phyloP scores from a whole-genome alignment of 2,329 filamentous ascomycete genomes.

The Aurifilum marmelostoma region DNA sequence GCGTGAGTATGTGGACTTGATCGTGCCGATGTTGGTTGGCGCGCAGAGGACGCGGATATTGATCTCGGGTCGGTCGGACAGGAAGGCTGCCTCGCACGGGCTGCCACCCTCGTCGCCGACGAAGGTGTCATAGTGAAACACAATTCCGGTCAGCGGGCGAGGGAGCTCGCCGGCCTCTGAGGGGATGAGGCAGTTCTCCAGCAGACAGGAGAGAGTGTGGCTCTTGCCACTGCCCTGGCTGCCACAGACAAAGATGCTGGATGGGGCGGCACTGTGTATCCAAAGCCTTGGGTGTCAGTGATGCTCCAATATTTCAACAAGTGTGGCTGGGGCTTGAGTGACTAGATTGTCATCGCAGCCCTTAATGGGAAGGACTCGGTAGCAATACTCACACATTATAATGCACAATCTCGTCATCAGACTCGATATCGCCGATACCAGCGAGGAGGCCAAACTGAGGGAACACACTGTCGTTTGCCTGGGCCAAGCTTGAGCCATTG shows the following conservation, averaged over 20 bases:
- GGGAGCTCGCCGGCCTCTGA: conserved; percentile 50
- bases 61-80: conserved; percentile 49
- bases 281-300: not conserved
- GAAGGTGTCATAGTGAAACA: conserved; percentile 68
- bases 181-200: conserved; percentile 60
- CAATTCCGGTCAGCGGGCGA: conserved; percentile 59
- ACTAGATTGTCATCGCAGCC: no score
- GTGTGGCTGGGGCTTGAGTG: not conserved
- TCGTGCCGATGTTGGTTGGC: conserved; percentile 52
- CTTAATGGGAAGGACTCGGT: no score
- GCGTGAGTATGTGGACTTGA: conserved; percentile 45
- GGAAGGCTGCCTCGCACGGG: conserved; percentile 63
- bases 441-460: conserved; percentile 39
- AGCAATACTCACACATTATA: conserved; percentile 43
- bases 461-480: conserved; percentile 29
- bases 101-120: conserved; percentile 50
- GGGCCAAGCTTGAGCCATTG: conserved; percentile 23
- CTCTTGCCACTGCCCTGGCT: conserved; percentile 68
- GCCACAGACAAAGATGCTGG: conserved; percentile 66
- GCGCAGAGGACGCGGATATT: conserved; percentile 58
- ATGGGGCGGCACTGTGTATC: conserved; percentile 45
- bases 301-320: not conserved
- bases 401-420: conserved; percentile 42
- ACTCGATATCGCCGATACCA: conserved; percentile 29
- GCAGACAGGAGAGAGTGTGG: conserved; percentile 59